A percentile compares a stretch with the other conserved stretches of the same genome.
phyloP scores from a whole-genome alignment of 371 early-diverging fungal genomes.

The Cokeromyces recurvatus region DNA sequence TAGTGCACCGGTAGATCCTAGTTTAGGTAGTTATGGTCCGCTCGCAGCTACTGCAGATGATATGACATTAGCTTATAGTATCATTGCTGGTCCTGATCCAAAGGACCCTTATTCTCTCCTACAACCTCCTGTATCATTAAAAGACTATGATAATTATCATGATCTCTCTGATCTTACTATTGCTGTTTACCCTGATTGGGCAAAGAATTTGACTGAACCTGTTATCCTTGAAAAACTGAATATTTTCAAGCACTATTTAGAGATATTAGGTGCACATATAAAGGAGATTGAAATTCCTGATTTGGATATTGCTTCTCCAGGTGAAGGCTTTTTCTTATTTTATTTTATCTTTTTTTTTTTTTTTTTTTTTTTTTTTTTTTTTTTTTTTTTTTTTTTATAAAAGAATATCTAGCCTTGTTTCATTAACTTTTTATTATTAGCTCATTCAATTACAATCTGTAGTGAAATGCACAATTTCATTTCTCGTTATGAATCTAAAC shows the following conservation, averaged over 20 bases:
- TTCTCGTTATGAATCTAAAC: slow-evolving; percentile 8
- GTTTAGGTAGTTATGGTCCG: slow-evolving; percentile 59
- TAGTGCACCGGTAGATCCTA: slow-evolving; percentile 40
- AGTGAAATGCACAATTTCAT: slow-evolving; percentile 56
- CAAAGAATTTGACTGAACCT: slow-evolving; percentile 14
- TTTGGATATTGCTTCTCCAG: slow-evolving; percentile 39
- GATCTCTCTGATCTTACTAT: slow-evolving; percentile 28
- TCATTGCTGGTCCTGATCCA: slow-evolving; percentile 60
- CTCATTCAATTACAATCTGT: slow-evolving; percentile 62
- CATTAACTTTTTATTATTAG: slow-evolving; percentile 17
- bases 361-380: no score
- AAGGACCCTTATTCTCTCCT: slow-evolving; percentile 19
- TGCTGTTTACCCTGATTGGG: slow-evolving; percentile 24
- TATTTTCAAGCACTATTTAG: slow-evolving; percentile 33
- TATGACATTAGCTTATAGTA: slow-evolving; percentile 55
- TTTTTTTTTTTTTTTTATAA: neutral
- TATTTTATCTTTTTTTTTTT: no score
- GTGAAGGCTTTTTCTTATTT: slow-evolving; percentile 14
- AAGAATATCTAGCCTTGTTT: neutral
- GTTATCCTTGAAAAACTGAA: slow-evolving; percentile 42
- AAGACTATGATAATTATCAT: slow-evolving; percentile 14
- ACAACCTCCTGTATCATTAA: slow-evolving; percentile 19
- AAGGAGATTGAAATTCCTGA: slow-evolving; percentile 66
- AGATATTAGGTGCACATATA: slow-evolving; percentile 53
- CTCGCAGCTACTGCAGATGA: slow-evolving; percentile 63